A percentile compares a stretch with the other conserved stretches of the same genome.
Conservation (phyloP, 2,329 filamentous ascomycete genomes). For the Penicillium sumatraense region DNA sequence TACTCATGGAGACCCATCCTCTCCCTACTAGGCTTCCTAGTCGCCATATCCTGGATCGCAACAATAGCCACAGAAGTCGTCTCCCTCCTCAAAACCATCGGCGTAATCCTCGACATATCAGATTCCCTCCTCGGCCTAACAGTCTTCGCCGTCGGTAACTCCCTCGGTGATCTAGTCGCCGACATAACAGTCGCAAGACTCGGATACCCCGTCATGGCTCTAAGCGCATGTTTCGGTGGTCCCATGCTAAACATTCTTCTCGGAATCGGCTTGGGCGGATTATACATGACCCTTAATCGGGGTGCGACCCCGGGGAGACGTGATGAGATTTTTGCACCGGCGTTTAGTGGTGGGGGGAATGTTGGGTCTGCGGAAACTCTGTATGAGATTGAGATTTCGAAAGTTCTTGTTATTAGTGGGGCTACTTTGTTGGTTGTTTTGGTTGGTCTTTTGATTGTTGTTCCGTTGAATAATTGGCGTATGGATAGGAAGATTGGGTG, state of each 20-base stretch:
- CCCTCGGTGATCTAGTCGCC: constrained; percentile 88
- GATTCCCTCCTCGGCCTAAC: constrained; percentile 95
- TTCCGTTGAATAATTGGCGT: constrained; percentile 84
- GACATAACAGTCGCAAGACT: constrained; percentile 92
- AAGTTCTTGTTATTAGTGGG: constrained; percentile 82
- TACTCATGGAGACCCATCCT: constrained; percentile 77
- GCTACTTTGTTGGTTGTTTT: constrained; percentile 83
- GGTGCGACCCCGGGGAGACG: constrained; percentile 17
- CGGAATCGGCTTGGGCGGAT: constrained; percentile 87
- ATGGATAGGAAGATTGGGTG: constrained; percentile 83
- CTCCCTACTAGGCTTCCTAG: constrained; percentile 87
- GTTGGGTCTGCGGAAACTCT: constrained; percentile 51
- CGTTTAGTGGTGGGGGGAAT: background rate
- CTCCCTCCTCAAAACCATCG: constrained; percentile 88
- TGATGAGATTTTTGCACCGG: constrained; percentile 9
- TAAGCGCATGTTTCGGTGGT: constrained; percentile 94
- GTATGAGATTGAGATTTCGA: constrained; percentile 82
- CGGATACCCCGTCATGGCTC: constrained; percentile 94
- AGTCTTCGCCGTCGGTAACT: constrained; percentile 95
- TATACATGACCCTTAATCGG: constrained; percentile 78
- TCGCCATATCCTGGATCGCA: constrained; percentile 94
- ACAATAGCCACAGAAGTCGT: constrained; percentile 96
- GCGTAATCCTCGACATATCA: constrained; percentile 88
- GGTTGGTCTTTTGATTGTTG: constrained; percentile 74
- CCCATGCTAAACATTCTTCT: constrained; percentile 97